Evolutionary conservation across 169 alveolate genomes (phyloP), one percentile per base, ranked within the genome.

Genomic region (Sarcocystis neurona): DNA sequence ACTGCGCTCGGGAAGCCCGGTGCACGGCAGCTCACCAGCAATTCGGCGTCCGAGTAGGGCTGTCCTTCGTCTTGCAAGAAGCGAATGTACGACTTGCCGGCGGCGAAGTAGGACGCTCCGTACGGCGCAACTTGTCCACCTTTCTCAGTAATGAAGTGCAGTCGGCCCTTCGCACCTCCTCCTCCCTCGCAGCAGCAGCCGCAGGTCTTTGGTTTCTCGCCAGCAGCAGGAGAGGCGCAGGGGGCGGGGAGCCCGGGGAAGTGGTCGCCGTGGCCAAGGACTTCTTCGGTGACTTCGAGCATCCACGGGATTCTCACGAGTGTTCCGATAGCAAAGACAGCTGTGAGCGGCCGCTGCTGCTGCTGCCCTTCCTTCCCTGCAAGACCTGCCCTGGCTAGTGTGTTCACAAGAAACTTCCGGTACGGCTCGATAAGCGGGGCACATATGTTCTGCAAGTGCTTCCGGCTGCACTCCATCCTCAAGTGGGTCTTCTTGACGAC

Each of bases 21-120:
- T n/a, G n/a, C n/a, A n/a, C n/a, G n/a, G n/a, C n/a, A n/a, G 32
- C 82, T 72, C 46, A 72, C 82, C 48, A 41, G 82, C 30, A 72
- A 56, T 37, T 72, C 2, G 41, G 34, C 82, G 2, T 3, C 27
- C 47, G 39, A 32, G 37, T 37, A 41, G 39, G 47, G 58, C 6
- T 48, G 82, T 12, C 41, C 41, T 53, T 20, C 27, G 56, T 72
- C 82, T 10, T 39, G 56, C n/a, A 72, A 27, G 53, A 39, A 39
- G 56, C 41, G 56, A 18, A 72, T 53, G 41, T 72, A 72, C 32
- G 34, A 39, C 58, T 72, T 72, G 82, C 32, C 53, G 1, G 82
- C 82, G 6, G 82, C 82, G 56, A 47, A 72, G 56, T 72, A 72
- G 56, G 46, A 47, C 32, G 82, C 82, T 72, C 82, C 82, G 34